A percentile compares a stretch with the other conserved stretches of the same genome.
Conservation (phyloP, 2,329 filamentous ascomycete species). For the Nothomitra cinnamomea region DNA sequence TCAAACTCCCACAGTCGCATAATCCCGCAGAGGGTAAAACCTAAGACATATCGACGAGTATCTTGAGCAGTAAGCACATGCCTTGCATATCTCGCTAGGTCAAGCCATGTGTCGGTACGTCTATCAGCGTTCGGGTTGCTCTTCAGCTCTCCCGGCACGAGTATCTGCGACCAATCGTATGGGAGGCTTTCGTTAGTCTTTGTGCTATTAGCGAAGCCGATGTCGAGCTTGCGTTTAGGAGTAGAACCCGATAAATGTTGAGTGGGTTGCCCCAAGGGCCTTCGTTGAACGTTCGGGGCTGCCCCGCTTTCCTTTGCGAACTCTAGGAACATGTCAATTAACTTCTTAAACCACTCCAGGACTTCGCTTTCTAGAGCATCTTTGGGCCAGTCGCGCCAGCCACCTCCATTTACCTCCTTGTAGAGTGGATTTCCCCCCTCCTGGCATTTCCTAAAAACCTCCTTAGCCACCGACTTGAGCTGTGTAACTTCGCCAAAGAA, state of each 20-base stretch:
- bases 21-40: constrained; percentile 30
- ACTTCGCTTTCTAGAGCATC: background rate
- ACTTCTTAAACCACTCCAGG: background rate
- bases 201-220: constrained; percentile 18
- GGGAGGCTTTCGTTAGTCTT: constrained; percentile 9
- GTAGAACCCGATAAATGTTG: constrained; percentile 17
- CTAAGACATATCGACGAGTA: constrained; percentile 27
- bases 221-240: constrained; percentile 19
- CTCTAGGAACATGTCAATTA: background rate
- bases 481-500: constrained; percentile 5
- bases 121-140: background rate
- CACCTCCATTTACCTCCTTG: background rate
- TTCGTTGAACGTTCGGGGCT: background rate
- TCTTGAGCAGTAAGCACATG: constrained; percentile 28
- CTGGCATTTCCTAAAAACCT: constrained; percentile 2
- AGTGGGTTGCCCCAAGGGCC: background rate
- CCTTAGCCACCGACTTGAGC: constrained; percentile 1
- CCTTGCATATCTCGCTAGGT: constrained; percentile 27
- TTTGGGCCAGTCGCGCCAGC: constrained; percentile 5
- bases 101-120: constrained; percentile 9
- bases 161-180: constrained; percentile 1
- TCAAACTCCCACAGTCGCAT: constrained; percentile 33
- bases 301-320: background rate
- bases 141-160: constrained; percentile 5
- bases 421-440: background rate